A percentile compares a stretch with the other conserved stretches of the same genome.
Conservation (phyloP, 805 yeast species). For the Candida insectalens region DNA sequence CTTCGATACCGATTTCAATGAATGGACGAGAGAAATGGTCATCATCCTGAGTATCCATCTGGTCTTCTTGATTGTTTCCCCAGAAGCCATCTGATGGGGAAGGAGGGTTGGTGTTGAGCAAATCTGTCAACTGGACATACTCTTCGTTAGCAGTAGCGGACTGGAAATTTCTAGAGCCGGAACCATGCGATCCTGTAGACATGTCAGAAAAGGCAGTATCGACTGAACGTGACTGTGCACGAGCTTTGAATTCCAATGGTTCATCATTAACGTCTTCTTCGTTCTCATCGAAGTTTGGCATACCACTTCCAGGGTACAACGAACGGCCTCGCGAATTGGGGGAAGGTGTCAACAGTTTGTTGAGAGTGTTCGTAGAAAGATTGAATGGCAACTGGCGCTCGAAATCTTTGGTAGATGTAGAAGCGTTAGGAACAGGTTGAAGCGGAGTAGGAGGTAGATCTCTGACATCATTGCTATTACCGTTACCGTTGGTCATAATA, state of each 20-base stretch:
- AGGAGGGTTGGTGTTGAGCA: constrained; percentile 26
- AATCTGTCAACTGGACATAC: constrained; percentile 29
- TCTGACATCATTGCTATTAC: neutral
- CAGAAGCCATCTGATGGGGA: constrained; percentile 23
- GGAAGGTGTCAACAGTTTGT: constrained; percentile 2
- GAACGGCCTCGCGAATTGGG: neutral
- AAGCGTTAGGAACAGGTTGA: constrained; percentile 5
- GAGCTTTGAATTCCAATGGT: constrained; percentile 6
- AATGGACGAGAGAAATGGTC: constrained; percentile 17
- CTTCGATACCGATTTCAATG: constrained; percentile 19
- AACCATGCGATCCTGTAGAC: neutral
- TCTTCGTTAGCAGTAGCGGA: constrained; percentile 25
- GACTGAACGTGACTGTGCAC: constrained; percentile 1
- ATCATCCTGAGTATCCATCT: constrained; percentile 12
- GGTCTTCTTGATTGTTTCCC: constrained; percentile 11
- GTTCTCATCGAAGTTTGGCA: neutral
- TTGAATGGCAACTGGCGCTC: constrained; percentile 1
- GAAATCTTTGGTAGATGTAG: too few relatives aligned
- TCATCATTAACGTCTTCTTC: constrained; percentile 1
- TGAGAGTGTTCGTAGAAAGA: constrained; percentile 1
- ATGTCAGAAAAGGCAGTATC: neutral
- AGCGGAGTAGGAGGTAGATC: constrained; percentile 6
- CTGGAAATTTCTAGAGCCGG: constrained; percentile 16
- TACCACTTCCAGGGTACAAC: neutral
- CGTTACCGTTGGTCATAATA: neutral